A percentile compares a stretch with the other conserved stretches of the same genome.
These are phyloP conservation scores for thale cress (Arabidopsis thaliana) DNA, from an alignment of 345 rosid genomes.

Conservation along the genomic window TAIR10.1 NC_003075.7:37001-37500, in stretches of 20 bases:
- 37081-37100: not conserved
- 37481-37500: conserved; percentile 75
- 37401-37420: not conserved
- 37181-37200: conserved; percentile 84
- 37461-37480: conserved; percentile 74
- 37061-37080: conserved; percentile 2
- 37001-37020: not conserved
- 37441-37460: conserved; percentile 75
- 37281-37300: conserved; percentile 90
- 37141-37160: not conserved
- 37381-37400: conserved; percentile 1
- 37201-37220: not conserved
- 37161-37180: conserved; percentile 69
- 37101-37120: conserved; percentile 18
- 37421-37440: conserved; percentile 59
- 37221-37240: not conserved
- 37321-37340: conserved; percentile 71
- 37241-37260: conserved; percentile 25
- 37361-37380: not conserved
- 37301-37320: conserved; percentile 82
- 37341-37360: conserved; percentile 55
- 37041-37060: conserved; percentile 21
- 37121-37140: conserved; percentile 23
- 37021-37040: conserved; percentile 11
- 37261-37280: conserved; percentile 60